Base-by-base conservation (phyloP, 2,329 filamentous ascomycete genomes). In the Colletotrichum eremochloae region DNA sequence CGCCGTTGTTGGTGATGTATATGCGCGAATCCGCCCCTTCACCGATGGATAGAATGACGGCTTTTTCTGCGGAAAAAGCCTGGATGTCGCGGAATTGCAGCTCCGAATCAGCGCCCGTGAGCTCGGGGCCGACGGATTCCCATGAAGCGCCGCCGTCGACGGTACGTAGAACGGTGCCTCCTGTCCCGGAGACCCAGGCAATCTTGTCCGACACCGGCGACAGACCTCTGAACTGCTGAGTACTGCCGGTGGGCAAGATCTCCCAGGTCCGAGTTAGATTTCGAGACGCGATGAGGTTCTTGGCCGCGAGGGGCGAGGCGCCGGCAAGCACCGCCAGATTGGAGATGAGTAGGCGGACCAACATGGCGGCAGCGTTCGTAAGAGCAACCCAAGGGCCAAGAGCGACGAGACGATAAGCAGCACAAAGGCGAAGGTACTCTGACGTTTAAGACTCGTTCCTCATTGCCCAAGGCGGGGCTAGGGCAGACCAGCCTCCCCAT, bases 51-150 rank as follows among this genome's bases (percentile, higher is more conserved):
- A 86, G 80, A 12, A 82, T 77, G 71, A 85, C 77, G 31, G 81
- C 80, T 65, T 81, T 81, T 48, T 85, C 81, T 29, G 81, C 79
- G 14, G 82, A 81, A 65, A 86, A 79, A 5, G 84, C 81, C 36
- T 86, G 75, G 12, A 81, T 68, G 75, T 81, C 79, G 55, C 79
- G 79, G 76, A 80, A 81, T 56, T 81, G 76, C 29, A 80, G 76
- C 18, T 68, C 74, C 1, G 75, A 63, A 69, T 77, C 77, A 7
- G 74, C 74, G 12, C 31, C 58, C 0, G 76, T 42, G 44, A 79
- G 67, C n/a, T 33, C 29, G 3, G 80, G 79, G 2, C 79, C 80
- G 24, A 81, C 77, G 0, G 79, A 77, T 3, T 58, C 50, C 80
- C 79, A 81, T 3, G 77, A 79, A 11, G 53, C 42, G 20, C 80